Evolutionary conservation across 805 yeast genomes (phyloP).

Genomic region (Suhomyces sp.): DNA sequence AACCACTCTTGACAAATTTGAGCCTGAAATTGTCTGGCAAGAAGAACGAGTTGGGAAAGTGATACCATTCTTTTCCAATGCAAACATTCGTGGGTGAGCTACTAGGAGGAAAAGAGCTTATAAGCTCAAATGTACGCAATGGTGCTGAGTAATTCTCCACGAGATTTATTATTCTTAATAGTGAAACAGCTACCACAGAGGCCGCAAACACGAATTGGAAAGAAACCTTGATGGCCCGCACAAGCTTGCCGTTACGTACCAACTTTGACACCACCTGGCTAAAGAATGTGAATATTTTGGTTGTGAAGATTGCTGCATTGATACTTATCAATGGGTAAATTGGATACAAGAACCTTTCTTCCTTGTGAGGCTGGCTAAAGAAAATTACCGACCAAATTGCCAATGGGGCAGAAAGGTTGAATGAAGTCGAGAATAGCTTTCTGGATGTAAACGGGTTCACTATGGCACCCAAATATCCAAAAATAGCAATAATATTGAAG

Average conservation of each 20-base stretch:
- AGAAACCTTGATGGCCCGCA: slow-evolving; percentile 7
- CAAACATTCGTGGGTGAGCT: slow-evolving; percentile 52
- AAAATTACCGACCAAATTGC: slow-evolving; percentile 68
- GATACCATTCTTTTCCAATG: slow-evolving; percentile 94
- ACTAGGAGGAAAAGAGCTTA: slow-evolving; percentile 7
- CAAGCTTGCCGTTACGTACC: neutral
- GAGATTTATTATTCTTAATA: slow-evolving; percentile 57
- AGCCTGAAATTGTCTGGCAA: slow-evolving; percentile 62
- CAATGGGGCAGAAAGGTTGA: slow-evolving; percentile 41
- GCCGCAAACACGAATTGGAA: slow-evolving; percentile 19
- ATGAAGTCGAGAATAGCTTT: slow-evolving; percentile 13
- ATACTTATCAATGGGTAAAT: slow-evolving; percentile 68
- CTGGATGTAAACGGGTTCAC: slow-evolving; percentile 18
- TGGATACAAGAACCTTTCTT: slow-evolving; percentile 88
- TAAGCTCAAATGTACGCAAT: slow-evolving; percentile 24
- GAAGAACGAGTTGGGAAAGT: slow-evolving; percentile 85
- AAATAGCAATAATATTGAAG: slow-evolving; percentile 55
- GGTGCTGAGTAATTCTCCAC: slow-evolving; percentile 74
- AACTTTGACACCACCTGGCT: slow-evolving; percentile 5
- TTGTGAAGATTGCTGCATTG: slow-evolving; percentile 54
- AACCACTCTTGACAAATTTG: slow-evolving; percentile 70
- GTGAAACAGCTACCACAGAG: slow-evolving; percentile 33
- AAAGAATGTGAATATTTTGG: slow-evolving; percentile 12
- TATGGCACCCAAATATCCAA: slow-evolving; percentile 41
- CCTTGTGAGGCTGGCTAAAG: slow-evolving; percentile 81